Evolutionary conservation across 345 rosid genomes (phyloP).

Genomic region (Orychophragmus violaceus): DNA sequence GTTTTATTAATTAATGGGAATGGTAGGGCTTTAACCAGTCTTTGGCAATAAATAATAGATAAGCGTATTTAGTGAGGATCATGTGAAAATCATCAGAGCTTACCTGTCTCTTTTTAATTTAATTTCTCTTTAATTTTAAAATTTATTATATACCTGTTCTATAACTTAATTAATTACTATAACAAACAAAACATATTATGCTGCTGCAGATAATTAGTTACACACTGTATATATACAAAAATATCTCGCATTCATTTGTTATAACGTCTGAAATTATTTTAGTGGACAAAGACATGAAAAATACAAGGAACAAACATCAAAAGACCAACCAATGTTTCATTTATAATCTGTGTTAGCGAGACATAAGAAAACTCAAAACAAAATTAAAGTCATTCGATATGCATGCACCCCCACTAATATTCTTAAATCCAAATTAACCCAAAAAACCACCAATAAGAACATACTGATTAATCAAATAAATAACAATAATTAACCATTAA

Average conservation of each 20-base stretch:
- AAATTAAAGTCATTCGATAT: conserved; percentile 32
- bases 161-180: neutral
- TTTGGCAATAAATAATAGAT: conserved; percentile 14
- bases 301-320: conserved; percentile 1
- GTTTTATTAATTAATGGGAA: conserved; percentile 5
- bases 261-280: neutral
- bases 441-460: conserved; percentile 15
- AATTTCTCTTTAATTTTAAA: neutral
- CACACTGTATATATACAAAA: neutral
- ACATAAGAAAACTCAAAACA: conserved; percentile 26
- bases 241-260: neutral
- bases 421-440: conserved; percentile 19
- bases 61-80: conserved; percentile 28
- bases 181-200: neutral
- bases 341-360: conserved; percentile 30
- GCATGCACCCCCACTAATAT: conserved; percentile 29
- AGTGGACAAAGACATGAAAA: neutral
- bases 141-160: neutral
- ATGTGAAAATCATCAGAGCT: conserved; percentile 33
- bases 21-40: conserved; percentile 26
- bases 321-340: conserved; percentile 32
- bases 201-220: neutral
- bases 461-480: conserved; percentile 22
- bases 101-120: conserved; percentile 24
- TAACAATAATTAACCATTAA: conserved; percentile 23